Evolutionary conservation across 1,284 basidiomycete species (phyloP).

Genomic region (Takashimella koratensis): DNA sequence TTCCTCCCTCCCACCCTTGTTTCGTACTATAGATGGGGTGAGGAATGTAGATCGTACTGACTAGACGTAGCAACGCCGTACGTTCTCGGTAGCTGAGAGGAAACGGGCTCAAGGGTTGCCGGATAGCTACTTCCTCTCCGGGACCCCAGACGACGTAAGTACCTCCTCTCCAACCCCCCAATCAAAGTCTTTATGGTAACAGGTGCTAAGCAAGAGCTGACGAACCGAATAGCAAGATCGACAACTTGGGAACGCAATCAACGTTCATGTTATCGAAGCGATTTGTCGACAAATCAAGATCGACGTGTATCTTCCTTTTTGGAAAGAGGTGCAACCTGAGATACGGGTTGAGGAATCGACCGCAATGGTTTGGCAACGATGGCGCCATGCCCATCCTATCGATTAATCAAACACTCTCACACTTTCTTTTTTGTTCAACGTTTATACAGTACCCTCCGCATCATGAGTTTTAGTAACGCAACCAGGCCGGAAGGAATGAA

Average conservation of each 20-base stretch:
- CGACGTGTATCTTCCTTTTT: constrained; percentile 16
- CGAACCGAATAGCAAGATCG: constrained; percentile 7
- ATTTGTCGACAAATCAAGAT: constrained; percentile 18
- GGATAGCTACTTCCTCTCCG: constrained; percentile 20
- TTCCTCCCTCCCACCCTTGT: no score
- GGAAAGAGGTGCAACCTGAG: constrained; percentile 12
- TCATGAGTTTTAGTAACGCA: no score
- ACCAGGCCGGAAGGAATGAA: no score
- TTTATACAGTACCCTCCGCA: no score
- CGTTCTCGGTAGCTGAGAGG: constrained; percentile 24
- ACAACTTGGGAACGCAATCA: constrained; percentile 22
- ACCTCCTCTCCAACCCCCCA: no score
- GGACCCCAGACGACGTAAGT: constrained; percentile 13
- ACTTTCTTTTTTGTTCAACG: no score
- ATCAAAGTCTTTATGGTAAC: no score
- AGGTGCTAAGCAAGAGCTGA: no score
- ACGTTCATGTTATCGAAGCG: constrained; percentile 19
- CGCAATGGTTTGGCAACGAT: constrained; percentile 3
- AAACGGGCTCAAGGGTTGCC: constrained; percentile 29
- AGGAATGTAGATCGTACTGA: no score
- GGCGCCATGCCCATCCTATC: constrained; percentile 2
- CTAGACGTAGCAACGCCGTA: constrained; percentile 17
- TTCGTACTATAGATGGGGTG: no score
- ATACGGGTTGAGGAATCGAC: no score
- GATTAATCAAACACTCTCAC: no score